These are phyloP conservation scores for Fagus crenata DNA, from an alignment of 306 rosid species.

Conservation along the genomic window DNA sequence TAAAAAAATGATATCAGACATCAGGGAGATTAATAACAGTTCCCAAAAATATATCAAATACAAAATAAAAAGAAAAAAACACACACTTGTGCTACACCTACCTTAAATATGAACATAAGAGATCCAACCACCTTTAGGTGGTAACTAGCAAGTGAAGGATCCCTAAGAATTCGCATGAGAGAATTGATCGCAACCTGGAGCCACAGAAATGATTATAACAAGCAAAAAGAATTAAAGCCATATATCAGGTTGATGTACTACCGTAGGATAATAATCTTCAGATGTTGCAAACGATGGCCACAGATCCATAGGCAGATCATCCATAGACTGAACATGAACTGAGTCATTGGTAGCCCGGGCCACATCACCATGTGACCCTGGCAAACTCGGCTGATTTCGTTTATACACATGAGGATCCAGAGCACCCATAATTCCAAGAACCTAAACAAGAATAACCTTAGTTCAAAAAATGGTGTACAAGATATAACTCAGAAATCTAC, in stretches of 20 bases:
- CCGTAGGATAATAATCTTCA: constrained; percentile 94
- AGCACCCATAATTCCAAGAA: constrained; percentile 99
- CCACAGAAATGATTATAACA: constrained; percentile 12
- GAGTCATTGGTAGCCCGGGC: constrained; percentile 79
- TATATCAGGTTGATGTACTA: constrained; percentile 33
- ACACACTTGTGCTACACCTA: constrained; percentile 28
- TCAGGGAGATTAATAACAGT: constrained; percentile 26
- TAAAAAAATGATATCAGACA: constrained; percentile 29
- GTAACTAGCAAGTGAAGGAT: constrained; percentile 90
- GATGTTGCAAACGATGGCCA: constrained; percentile 98
- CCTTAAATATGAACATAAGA: constrained; percentile 99
- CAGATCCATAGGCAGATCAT: constrained; percentile 78
- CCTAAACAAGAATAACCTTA: constrained; percentile 50
- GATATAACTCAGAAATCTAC: constrained; percentile 25
- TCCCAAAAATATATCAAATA: background rate
- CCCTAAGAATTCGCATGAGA: constrained; percentile 96
- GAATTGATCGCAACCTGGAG: constrained; percentile 94
- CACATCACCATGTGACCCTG: constrained; percentile 87
- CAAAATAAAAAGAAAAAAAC: background rate
- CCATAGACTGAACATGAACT: constrained; percentile 83
- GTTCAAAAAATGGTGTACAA: background rate
- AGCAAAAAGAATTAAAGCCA: constrained; percentile 13
- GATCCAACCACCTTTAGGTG: constrained; percentile 93
- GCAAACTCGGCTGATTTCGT: constrained; percentile 71
- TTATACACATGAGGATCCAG: constrained; percentile 95